A percentile compares a stretch with the other conserved stretches of the same genome.
These are phyloP conservation scores for Suillus placidus DNA, from an alignment of 768 basidiomycete species.

Conservation along the genomic window DNA sequence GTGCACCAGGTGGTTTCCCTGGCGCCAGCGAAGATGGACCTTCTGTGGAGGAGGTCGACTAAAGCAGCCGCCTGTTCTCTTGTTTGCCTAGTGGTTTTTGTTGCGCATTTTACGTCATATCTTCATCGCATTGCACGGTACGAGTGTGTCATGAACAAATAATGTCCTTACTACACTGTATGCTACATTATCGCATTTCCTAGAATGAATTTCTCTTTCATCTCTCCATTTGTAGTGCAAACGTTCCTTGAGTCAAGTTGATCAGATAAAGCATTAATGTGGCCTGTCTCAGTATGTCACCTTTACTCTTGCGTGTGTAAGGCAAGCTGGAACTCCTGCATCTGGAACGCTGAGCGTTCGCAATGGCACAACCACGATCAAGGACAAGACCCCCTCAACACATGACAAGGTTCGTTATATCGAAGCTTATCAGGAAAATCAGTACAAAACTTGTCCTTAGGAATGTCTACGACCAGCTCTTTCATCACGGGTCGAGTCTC, in stretches of 20 bases:
- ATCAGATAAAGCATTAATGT: background rate
- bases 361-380: slow-evolving; percentile 26
- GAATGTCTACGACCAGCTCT: slow-evolving; percentile 45
- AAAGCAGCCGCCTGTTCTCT: slow-evolving; percentile 30
- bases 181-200: slow-evolving; percentile 30
- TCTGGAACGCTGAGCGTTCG: slow-evolving; percentile 4
- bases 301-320: background rate
- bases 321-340: background rate
- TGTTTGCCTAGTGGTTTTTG: slow-evolving; percentile 17
- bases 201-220: slow-evolving; percentile 26
- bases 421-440: background rate
- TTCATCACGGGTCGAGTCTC: slow-evolving; percentile 55
- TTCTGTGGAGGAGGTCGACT: slow-evolving; percentile 90
- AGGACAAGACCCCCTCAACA: slow-evolving; percentile 25
- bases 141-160: slow-evolving; percentile 31
- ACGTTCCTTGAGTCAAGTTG: background rate
- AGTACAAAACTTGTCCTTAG: slow-evolving; percentile 26
- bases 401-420: slow-evolving; percentile 28
- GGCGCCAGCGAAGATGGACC: slow-evolving; percentile 80
- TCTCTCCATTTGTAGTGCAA: background rate
- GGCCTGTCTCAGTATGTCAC: background rate
- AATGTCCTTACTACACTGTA: slow-evolving; percentile 32
- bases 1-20: slow-evolving; percentile 36
- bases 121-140: slow-evolving; percentile 34
- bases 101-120: slow-evolving; percentile 25